Conservation (phyloP, 2,329 filamentous ascomycete genomes). For the Colletotrichum sidae region DNA sequence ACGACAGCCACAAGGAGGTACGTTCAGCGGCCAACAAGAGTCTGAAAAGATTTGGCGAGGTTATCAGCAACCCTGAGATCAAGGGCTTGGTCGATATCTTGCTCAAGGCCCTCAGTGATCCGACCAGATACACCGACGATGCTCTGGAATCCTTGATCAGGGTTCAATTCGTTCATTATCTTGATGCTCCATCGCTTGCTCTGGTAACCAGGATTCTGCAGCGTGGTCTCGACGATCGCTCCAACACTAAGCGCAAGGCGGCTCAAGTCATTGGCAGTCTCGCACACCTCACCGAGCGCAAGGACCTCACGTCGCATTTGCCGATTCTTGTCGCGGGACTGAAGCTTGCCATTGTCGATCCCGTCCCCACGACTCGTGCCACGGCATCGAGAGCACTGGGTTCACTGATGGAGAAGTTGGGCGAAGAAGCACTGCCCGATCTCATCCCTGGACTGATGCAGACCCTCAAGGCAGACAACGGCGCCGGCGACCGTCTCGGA, state of each 20-base stretch:
- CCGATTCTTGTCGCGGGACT: slow-evolving; percentile 93
- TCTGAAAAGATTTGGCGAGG: slow-evolving; percentile 97
- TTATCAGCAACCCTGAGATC: slow-evolving; percentile 97
- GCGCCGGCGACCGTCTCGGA: slow-evolving; percentile 93
- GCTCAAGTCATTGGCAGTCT: slow-evolving; percentile 98
- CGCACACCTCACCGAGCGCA: slow-evolving; percentile 95
- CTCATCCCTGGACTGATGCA: slow-evolving; percentile 98
- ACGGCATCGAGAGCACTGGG: slow-evolving; percentile 96
- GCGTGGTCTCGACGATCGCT: slow-evolving; percentile 89
- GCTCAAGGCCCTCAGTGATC: slow-evolving; percentile 95
- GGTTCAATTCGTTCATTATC: slow-evolving; percentile 97
- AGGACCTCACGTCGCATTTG: slow-evolving; percentile 90
- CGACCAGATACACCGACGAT: slow-evolving; percentile 96
- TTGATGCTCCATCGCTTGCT: slow-evolving; percentile 96
- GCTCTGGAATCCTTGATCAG: slow-evolving; percentile 95
- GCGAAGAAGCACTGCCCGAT: slow-evolving; percentile 95
- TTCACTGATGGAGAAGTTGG: slow-evolving; percentile 97
- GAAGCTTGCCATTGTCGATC: slow-evolving; percentile 90
- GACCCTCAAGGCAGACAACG: slow-evolving; percentile 96
- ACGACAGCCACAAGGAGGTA: slow-evolving; percentile 98
- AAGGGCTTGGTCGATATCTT: slow-evolving; percentile 92
- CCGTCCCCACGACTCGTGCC: slow-evolving; percentile 94
- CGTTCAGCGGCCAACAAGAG: slow-evolving; percentile 92
- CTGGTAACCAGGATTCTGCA: slow-evolving; percentile 96
- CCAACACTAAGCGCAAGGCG: slow-evolving; percentile 94